Base-by-base conservation (phyloP, 2,329 filamentous ascomycete genomes). In the Sporothrix mexicana region DNA sequence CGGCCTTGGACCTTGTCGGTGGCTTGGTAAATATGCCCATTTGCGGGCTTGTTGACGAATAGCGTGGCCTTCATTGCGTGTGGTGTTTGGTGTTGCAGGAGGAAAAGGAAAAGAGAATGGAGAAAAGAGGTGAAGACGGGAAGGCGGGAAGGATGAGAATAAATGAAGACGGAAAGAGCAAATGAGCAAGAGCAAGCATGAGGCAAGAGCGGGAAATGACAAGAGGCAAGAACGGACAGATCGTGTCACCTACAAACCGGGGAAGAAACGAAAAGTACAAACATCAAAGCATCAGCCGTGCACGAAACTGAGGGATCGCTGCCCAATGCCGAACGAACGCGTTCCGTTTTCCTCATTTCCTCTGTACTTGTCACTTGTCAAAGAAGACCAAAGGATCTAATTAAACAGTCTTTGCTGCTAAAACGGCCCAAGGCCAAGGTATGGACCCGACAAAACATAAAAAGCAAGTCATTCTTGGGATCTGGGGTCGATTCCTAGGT, bases 51-150 rank as follows among this genome's bases (percentile, higher is more conserved):
- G 9, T 74, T 23, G 43, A 67, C 51, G 0, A 57, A 36, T 5
- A 74, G 15, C 1, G n/a, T 70, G 59, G 75, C 17, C 51, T 74
- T 67, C 72, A 72, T 75, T 36, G 10, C 17, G 69, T 2, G 12
- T 57, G 25, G 25, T 10, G 5, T 15, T 55, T 20, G 13, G 9
- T 51, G 45, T 9, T 47, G 25, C 20, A 41, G 25, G 3, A 69
- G 66, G 47, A 45, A 25, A 66, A 10, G 20, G 6, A 59, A 12
- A 55, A n/a, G 23, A 17, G 13, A 61, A 8, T n/a, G 25, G 20
- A 20, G 23, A 59, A 25, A 15, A 36, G 15, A 15, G 15, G 15
- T n/a, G 3, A 41, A n/a, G 25, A 62, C 7, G 23, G n/a, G 51
- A 36, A 25, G 51, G 3, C n/a, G 13, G 3, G 15, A 45, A 23